Evolutionary conservation across 495 filamentous ascomycete species (phyloP).

Genomic region (Penicillium egyptiacum): DNA sequence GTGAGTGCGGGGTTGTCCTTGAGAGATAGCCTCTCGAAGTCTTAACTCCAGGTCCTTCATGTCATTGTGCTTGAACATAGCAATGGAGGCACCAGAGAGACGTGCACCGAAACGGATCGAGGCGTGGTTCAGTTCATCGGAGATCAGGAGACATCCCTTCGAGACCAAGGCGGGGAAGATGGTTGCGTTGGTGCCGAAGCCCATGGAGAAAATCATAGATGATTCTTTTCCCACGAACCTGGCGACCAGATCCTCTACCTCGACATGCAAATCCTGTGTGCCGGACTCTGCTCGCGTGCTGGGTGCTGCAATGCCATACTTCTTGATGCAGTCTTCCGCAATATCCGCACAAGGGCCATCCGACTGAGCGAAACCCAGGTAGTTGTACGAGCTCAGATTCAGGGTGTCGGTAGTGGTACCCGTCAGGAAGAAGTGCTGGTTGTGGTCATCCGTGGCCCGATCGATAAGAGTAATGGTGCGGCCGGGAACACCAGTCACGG

Average conservation of each 20-base stretch:
- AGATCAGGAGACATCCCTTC: slow-evolving; percentile 90
- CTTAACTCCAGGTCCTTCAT: slow-evolving; percentile 81
- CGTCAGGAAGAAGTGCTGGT: slow-evolving; percentile 79
- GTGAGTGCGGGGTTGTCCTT: slow-evolving; percentile 94
- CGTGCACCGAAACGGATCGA: slow-evolving; percentile 95
- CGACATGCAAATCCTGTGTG: slow-evolving; percentile 80
- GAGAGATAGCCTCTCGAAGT: slow-evolving; percentile 87
- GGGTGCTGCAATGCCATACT: slow-evolving; percentile 75
- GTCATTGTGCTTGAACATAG: slow-evolving; percentile 96
- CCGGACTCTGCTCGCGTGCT: slow-evolving; percentile 83
- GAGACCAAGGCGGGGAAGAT: slow-evolving; percentile 87
- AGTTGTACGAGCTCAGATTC: slow-evolving; percentile 99
- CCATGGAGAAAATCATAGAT: slow-evolving; percentile 98
- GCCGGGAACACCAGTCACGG: slow-evolving; percentile 89
- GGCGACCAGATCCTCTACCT: slow-evolving; percentile 87
- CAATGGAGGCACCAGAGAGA: slow-evolving; percentile 89
- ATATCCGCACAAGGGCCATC: slow-evolving; percentile 95
- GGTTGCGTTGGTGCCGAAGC: slow-evolving; percentile 90
- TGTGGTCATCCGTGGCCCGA: slow-evolving; percentile 83
- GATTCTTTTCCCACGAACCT: slow-evolving; percentile 90
- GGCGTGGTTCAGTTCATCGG: slow-evolving; percentile 95
- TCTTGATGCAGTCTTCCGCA: slow-evolving; percentile 79
- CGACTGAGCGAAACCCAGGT: slow-evolving; percentile 96
- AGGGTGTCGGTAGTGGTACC: slow-evolving; percentile 93
- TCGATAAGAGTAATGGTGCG: slow-evolving; percentile 91